These are phyloP conservation scores for Pisolithus microcarpus DNA, from an alignment of 768 basidiomycete genomes.

Conservation along the genomic window DNA sequence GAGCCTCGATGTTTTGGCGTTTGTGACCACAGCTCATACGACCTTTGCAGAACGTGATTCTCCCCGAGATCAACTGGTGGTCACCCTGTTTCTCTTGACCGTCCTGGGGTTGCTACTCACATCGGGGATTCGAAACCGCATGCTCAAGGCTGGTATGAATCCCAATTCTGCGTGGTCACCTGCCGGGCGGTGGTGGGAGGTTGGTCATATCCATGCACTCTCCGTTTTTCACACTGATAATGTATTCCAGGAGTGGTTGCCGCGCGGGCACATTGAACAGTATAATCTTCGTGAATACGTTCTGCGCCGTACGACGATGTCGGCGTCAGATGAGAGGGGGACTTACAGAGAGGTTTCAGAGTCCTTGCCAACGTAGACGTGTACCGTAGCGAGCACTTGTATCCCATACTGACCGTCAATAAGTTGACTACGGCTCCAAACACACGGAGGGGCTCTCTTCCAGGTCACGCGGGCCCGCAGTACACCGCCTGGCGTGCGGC, in stretches of 20 bases:
- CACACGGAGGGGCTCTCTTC: no score
- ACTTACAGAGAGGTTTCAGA: slow-evolving; percentile 41
- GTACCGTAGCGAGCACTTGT: neutral
- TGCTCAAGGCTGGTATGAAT: slow-evolving; percentile 70
- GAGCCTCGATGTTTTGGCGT: slow-evolving; percentile 35
- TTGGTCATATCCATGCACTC: slow-evolving; percentile 29
- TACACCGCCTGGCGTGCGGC: no score
- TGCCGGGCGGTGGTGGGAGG: slow-evolving; percentile 81
- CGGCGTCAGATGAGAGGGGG: slow-evolving; percentile 27
- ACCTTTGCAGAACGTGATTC: slow-evolving; percentile 75
- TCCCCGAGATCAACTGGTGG: slow-evolving; percentile 90
- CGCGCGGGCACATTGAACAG: slow-evolving; percentile 47
- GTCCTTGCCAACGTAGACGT: slow-evolving; percentile 17
- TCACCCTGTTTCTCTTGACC: slow-evolving; percentile 82
- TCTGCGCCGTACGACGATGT: slow-evolving; percentile 11
- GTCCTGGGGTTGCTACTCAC: slow-evolving; percentile 81
- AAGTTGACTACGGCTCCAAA: no score
- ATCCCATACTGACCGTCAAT: no score
- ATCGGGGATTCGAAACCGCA: slow-evolving; percentile 77
- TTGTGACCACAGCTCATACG: slow-evolving; percentile 21
- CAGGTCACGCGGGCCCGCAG: no score
- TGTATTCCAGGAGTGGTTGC: slow-evolving; percentile 29
- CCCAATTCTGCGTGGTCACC: slow-evolving; percentile 55
- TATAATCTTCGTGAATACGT: slow-evolving; percentile 38
- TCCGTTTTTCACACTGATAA: slow-evolving; percentile 11